These are phyloP conservation scores for Astrothelium subdiscretum DNA, from an alignment of 495 filamentous ascomycete species.

Conservation along the genomic window DNA sequence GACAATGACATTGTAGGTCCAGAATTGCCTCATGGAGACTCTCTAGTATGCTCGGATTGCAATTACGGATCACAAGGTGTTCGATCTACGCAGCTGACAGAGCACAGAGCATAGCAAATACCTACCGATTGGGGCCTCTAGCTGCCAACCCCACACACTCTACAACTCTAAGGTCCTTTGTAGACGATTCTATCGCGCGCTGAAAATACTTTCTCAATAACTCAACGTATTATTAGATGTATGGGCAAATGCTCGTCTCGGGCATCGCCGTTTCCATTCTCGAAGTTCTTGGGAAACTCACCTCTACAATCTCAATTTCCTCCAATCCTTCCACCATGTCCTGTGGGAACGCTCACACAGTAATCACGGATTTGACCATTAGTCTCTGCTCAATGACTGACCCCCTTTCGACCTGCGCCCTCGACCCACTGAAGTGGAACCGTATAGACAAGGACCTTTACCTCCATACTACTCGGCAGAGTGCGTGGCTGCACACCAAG, in stretches of 20 bases:
- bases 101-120: too few relatives aligned
- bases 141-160: background rate
- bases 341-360: background rate
- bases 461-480: conserved; percentile 58
- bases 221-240: background rate
- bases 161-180: background rate
- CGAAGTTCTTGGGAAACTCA: background rate
- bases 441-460: conserved; percentile 86
- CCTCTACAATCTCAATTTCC: background rate
- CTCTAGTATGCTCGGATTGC: too few relatives aligned
- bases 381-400: conserved; percentile 61
- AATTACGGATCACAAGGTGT: too few relatives aligned
- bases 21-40: too few relatives aligned
- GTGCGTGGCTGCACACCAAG: conserved; percentile 71
- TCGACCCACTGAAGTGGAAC: conserved; percentile 61
- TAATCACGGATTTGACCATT: conserved; percentile 73
- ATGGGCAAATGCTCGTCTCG: background rate
- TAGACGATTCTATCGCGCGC: background rate
- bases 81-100: too few relatives aligned
- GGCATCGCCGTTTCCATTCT: background rate
- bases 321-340: background rate
- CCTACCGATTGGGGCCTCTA: too few relatives aligned
- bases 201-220: background rate
- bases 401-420: conserved; percentile 61
- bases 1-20: too few relatives aligned